Conservation (phyloP, 306 rosid genomes). For the Trifolium fragiferum region DNA sequence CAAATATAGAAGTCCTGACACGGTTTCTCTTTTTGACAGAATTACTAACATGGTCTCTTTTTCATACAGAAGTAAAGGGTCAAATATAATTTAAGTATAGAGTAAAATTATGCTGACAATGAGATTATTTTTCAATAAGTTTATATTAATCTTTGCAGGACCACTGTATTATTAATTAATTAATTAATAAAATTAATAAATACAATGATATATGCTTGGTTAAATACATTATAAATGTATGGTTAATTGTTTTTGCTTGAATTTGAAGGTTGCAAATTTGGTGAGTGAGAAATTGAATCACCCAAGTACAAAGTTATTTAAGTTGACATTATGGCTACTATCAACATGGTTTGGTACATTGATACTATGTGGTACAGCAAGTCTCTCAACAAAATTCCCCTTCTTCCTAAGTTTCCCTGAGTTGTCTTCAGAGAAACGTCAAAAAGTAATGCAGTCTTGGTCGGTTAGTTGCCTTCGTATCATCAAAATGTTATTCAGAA, state of each 20-base stretch:
- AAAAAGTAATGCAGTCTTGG: slow-evolving; percentile 51
- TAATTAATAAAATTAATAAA: too few relatives aligned
- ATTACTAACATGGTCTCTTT: too few relatives aligned
- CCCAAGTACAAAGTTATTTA: slow-evolving; percentile 56
- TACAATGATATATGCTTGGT: too few relatives aligned
- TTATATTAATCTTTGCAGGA: too few relatives aligned
- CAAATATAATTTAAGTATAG: too few relatives aligned
- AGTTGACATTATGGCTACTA: slow-evolving; percentile 53
- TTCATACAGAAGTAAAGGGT: too few relatives aligned
- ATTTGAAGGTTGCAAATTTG: slow-evolving; percentile 53
- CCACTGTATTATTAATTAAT: too few relatives aligned
- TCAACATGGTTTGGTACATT: slow-evolving; percentile 79
- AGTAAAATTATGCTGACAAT: too few relatives aligned
- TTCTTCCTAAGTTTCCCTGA: slow-evolving; percentile 55
- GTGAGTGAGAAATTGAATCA: slow-evolving; percentile 59
- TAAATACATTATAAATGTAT: too few relatives aligned
- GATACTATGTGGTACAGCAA: slow-evolving; percentile 53
- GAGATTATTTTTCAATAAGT: too few relatives aligned
- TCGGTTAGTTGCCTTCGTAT: slow-evolving; percentile 54
- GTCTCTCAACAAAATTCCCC: slow-evolving; percentile 54
- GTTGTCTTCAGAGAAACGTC: slow-evolving; percentile 46
- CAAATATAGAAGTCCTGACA: too few relatives aligned
- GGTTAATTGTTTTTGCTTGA: not conserved
- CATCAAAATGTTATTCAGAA: slow-evolving; percentile 54
- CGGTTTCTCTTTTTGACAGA: too few relatives aligned